Percentiles rank a stretch among this genome's conserved stretches.
phyloP scores from a whole-genome alignment of 805 yeast species.

The Starmerella potacharoeniae region DNA sequence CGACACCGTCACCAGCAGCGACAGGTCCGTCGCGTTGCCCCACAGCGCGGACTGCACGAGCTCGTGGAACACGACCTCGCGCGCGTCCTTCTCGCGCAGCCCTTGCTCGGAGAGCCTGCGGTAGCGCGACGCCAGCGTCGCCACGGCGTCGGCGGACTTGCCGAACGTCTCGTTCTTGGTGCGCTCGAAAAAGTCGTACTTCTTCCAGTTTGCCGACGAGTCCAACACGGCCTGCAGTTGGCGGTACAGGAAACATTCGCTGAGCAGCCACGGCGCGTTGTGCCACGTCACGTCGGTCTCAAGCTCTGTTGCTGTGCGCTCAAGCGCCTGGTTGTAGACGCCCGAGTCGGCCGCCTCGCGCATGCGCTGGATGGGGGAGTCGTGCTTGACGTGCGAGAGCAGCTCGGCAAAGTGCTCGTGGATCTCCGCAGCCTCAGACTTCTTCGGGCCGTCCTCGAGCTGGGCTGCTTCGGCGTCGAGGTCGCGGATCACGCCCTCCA shows the following conservation, averaged over 20 bases:
- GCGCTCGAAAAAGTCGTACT: constrained; percentile 62
- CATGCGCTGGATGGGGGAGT: constrained; percentile 35
- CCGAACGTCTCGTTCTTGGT: constrained; percentile 65
- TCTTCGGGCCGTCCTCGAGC: constrained; percentile 23
- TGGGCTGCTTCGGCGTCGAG: constrained; percentile 32
- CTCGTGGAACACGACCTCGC: constrained; percentile 60
- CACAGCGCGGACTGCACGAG: constrained; percentile 80
- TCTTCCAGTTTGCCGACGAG: constrained; percentile 34
- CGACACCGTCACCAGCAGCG: constrained; percentile 59
- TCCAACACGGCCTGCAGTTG: constrained; percentile 26
- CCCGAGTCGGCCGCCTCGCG: constrained; percentile 36
- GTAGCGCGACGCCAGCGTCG: constrained; percentile 64
- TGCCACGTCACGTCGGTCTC: constrained; percentile 47
- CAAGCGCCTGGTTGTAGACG: constrained; percentile 39
- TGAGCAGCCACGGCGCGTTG: constrained; percentile 79
- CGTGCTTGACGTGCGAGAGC: constrained; percentile 32
- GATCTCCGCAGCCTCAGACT: constrained; percentile 40
- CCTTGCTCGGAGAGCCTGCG: constrained; percentile 28
- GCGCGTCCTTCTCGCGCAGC: constrained; percentile 25
- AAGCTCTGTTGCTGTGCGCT: constrained; percentile 23
- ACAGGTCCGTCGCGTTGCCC: constrained; percentile 97
- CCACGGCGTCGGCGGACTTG: constrained; percentile 65
- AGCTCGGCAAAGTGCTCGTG: constrained; percentile 34
- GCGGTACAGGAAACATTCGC: constrained; percentile 79
- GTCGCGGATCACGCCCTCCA: constrained; percentile 59